A percentile compares a stretch with the other conserved stretches of the same genome.
Conservation (phyloP, 495 filamentous ascomycete genomes). For the Aspergillus saccharolyticus region DNA sequence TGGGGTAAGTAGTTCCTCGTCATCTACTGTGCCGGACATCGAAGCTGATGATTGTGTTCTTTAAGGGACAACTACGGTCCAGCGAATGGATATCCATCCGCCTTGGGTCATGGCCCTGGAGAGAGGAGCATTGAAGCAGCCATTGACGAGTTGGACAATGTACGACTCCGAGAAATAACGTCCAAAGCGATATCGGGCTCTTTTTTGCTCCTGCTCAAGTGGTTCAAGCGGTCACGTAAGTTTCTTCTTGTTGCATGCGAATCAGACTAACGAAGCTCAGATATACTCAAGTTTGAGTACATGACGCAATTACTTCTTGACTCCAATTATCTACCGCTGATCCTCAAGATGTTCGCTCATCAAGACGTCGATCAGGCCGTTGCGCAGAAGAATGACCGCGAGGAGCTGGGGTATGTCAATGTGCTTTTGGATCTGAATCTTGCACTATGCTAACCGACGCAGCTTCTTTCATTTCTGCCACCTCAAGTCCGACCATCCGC, state of each 20-base stretch:
- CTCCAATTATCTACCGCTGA: constrained; percentile 86
- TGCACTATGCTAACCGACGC: constrained; percentile 14
- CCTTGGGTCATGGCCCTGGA: constrained; percentile 21
- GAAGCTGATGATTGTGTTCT: constrained; percentile 8
- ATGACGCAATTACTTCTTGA: constrained; percentile 88
- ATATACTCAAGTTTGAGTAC: constrained; percentile 94
- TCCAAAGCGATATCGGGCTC: constrained; percentile 86
- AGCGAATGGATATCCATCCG: constrained; percentile 28
- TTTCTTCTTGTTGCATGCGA: neutral
- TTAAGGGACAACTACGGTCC: constrained; percentile 29
- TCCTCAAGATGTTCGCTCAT: constrained; percentile 86
- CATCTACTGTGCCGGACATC: neutral
- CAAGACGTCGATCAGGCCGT: constrained; percentile 86
- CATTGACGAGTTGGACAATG: constrained; percentile 72
- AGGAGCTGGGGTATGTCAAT: constrained; percentile 76
- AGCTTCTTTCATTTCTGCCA: constrained; percentile 91
- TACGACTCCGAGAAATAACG: constrained; percentile 77
- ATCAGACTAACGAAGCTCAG: constrained; percentile 41
- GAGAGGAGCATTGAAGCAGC: constrained; percentile 37
- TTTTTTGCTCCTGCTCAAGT: constrained; percentile 81
- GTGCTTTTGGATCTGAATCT: neutral
- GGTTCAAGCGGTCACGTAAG: constrained; percentile 90
- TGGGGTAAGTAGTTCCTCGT: constrained; percentile 26
- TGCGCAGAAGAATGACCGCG: constrained; percentile 76
- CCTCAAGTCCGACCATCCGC: constrained; percentile 44